Percentiles rank a stretch among this genome's conserved stretches.
Evolutionary conservation across 2,329 filamentous ascomycete genomes (phyloP).

Genomic region (Penicillium sp.): DNA sequence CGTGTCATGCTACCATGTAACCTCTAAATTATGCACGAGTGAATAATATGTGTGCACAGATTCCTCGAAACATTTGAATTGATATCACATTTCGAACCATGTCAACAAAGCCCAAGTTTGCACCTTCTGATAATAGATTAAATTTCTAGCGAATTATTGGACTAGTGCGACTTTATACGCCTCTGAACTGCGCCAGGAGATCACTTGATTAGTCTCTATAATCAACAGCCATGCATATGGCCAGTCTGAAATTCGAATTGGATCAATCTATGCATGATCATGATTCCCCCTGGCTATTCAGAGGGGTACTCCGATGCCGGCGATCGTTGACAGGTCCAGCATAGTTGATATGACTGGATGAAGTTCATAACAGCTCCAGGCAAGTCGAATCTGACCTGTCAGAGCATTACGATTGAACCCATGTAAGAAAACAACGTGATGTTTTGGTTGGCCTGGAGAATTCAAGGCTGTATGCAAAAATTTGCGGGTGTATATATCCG

Average conservation of each 20-base stretch:
- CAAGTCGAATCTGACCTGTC: neutral
- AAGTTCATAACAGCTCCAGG: neutral
- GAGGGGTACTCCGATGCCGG: neutral
- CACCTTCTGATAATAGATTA: neutral
- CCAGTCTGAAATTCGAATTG: neutral
- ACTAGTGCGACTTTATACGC: neutral
- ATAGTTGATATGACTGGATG: neutral
- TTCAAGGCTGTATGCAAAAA: neutral
- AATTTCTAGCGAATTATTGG: too few relatives aligned
- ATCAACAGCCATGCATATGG: neutral
- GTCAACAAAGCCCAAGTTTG: neutral
- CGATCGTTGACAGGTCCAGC: neutral
- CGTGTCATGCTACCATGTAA: neutral
- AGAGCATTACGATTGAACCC: neutral
- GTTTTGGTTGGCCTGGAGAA: neutral
- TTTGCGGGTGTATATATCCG: neutral
- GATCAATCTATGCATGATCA: neutral
- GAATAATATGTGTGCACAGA: neutral
- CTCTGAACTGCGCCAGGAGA: neutral
- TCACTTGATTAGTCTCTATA: neutral
- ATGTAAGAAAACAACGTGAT: neutral
- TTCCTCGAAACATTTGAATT: neutral
- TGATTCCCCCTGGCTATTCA: neutral
- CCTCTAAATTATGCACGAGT: neutral
- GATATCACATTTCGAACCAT: neutral